phyloP scores from a whole-genome alignment of 2,329 filamentous ascomycete genomes.

The Conoideocrella luteorostrata region DNA sequence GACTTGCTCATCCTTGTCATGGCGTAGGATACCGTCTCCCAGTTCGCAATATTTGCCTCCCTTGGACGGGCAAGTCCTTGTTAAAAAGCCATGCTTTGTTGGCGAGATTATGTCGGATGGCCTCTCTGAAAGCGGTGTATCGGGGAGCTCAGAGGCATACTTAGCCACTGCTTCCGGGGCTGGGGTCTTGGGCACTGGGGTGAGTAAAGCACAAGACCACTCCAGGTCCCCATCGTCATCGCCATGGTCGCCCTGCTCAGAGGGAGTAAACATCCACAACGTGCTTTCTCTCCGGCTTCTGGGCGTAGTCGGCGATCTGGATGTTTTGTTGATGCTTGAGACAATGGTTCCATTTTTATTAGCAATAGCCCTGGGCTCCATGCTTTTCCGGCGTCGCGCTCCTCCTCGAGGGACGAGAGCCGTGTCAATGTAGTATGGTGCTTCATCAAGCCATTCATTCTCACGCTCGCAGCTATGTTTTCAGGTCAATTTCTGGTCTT shows the following conservation, averaged over 20 bases:
- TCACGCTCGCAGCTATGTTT: constrained; percentile 62
- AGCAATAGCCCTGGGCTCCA: constrained; percentile 67
- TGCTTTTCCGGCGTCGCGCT: constrained; percentile 68
- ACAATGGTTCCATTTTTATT: constrained; percentile 63
- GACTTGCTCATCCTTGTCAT: constrained; percentile 50
- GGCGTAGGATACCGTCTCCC: constrained; percentile 38
- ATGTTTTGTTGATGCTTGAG: constrained; percentile 29
- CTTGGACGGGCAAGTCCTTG: constrained; percentile 51
- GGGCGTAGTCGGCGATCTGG: constrained; percentile 40
- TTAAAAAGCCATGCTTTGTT: constrained; percentile 33
- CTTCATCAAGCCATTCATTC: constrained; percentile 70
- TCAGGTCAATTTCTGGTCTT: constrained; percentile 17
- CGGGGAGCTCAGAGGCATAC: constrained; percentile 45
- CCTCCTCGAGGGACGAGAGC: constrained; percentile 62
- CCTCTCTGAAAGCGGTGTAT: constrained; percentile 34
- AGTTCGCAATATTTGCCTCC: constrained; percentile 30
- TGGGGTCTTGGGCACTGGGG: constrained; percentile 53
- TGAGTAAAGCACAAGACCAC: constrained; percentile 40
- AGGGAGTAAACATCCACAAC: constrained; percentile 49
- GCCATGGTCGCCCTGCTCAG: constrained; percentile 33
- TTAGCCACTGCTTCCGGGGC: constrained; percentile 47
- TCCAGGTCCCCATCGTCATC: constrained; percentile 33
- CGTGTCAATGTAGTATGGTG: constrained; percentile 62
- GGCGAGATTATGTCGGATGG: constrained; percentile 28
- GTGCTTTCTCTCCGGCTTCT: constrained; percentile 48